These are phyloP conservation scores for Leccinum colubrinum DNA, from an alignment of 1,284 basidiomycete genomes.

Conservation along the genomic window DNA sequence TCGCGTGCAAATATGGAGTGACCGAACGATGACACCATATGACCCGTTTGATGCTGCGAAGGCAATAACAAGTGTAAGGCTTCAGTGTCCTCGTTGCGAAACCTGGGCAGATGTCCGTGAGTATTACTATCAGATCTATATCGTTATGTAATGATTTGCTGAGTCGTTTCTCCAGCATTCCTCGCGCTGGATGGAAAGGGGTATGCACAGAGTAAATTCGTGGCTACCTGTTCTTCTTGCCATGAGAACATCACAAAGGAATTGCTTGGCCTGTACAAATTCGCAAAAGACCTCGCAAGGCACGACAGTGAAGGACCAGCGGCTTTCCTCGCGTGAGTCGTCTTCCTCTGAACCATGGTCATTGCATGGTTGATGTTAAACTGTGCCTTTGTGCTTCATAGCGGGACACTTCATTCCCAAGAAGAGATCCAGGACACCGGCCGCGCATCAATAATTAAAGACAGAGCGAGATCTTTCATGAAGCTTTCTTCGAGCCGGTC, in stretches of 20 bases:
- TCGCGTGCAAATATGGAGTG: constrained; percentile 24
- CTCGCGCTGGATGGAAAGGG: constrained; percentile 17
- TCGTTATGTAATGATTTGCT: background rate
- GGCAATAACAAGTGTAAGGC: background rate
- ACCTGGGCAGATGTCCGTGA: background rate
- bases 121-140: constrained; percentile 1
- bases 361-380: too few species aligned
- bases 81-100: constrained; percentile 13
- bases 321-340: constrained; percentile 4
- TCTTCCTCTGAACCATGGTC: background rate
- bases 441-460: constrained; percentile 26
- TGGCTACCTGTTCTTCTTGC: constrained; percentile 25
- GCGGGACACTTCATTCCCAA: background rate
- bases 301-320: background rate
- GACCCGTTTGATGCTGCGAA: constrained; percentile 30
- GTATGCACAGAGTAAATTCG: constrained; percentile 36
- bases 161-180: constrained; percentile 25
- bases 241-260: constrained; percentile 25
- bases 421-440: constrained; percentile 8
- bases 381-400: too few species aligned
- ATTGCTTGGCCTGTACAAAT: constrained; percentile 32
- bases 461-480: background rate
- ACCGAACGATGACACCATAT: constrained; percentile 26
- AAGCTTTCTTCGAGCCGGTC: background rate
- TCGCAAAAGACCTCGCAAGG: constrained; percentile 25